phyloP scores from a whole-genome alignment of 2,329 filamentous ascomycete genomes.

The Cladosporium sp. region DNA sequence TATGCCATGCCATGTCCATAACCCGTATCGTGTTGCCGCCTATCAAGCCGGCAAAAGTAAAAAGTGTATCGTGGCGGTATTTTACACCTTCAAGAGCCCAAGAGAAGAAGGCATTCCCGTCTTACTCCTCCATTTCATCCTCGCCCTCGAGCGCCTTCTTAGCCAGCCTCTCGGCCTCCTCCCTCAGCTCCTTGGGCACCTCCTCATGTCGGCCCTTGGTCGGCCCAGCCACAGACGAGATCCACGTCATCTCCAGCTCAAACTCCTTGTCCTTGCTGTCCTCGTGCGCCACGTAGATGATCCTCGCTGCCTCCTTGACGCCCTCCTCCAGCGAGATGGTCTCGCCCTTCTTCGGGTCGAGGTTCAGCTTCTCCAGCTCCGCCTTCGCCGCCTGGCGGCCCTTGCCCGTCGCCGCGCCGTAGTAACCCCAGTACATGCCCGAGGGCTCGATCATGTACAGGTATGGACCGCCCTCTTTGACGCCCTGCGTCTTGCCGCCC shows the following conservation, averaged over 20 bases:
- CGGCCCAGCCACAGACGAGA: slow-evolving; percentile 78
- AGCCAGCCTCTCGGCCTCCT: slow-evolving; percentile 90
- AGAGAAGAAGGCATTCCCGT: not conserved
- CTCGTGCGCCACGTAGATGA: slow-evolving; percentile 96
- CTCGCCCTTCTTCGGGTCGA: slow-evolving; percentile 61
- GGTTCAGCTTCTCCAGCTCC: slow-evolving; percentile 95
- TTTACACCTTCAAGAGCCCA: slow-evolving; percentile 14
- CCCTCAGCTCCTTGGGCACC: slow-evolving; percentile 84
- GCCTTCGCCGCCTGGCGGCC: slow-evolving; percentile 95
- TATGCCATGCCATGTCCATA: slow-evolving; percentile 16
- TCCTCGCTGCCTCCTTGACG: slow-evolving; percentile 93
- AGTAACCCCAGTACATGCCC: slow-evolving; percentile 98
- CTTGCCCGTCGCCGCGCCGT: slow-evolving; percentile 95
- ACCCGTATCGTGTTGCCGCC: slow-evolving; percentile 10
- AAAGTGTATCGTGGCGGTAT: slow-evolving; percentile 20
- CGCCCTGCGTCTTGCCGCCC: slow-evolving; percentile 75
- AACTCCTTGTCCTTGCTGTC: slow-evolving; percentile 99
- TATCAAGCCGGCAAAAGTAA: not conserved
- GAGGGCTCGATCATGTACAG: slow-evolving; percentile 99
- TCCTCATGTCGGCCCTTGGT: slow-evolving; percentile 92
- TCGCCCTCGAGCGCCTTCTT: slow-evolving; percentile 87
- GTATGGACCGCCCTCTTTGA: slow-evolving; percentile 82
- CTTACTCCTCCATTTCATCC: slow-evolving; percentile 86
- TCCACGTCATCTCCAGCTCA: slow-evolving; percentile 99
- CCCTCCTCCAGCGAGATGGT: slow-evolving; percentile 79